A percentile compares a stretch with the other conserved stretches of the same genome.
These are phyloP conservation scores for Fomitopsis pinicola DNA, from an alignment of 1,284 basidiomycete genomes.

Conservation along the genomic window DNA sequence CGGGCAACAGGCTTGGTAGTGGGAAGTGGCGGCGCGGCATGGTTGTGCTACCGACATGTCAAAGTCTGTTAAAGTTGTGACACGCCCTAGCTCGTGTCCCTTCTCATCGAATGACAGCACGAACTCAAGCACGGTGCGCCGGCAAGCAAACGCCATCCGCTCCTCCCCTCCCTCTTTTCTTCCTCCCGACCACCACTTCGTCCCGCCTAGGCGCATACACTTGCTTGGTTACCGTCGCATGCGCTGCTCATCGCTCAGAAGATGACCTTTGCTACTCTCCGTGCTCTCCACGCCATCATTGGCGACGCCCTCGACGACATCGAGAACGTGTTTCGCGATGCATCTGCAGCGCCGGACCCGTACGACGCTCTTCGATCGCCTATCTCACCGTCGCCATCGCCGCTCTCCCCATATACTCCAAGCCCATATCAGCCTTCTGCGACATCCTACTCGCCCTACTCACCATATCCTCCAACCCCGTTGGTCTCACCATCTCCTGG, in stretches of 20 bases:
- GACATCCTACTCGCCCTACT: slow-evolving; percentile 6
- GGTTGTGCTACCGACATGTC: not conserved
- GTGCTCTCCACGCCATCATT: slow-evolving; percentile 60
- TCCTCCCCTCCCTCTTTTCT: not conserved
- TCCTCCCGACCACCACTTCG: not conserved
- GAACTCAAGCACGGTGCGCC: not conserved
- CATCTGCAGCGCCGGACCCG: not conserved
- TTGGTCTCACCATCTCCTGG: not conserved
- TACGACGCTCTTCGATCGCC: not conserved
- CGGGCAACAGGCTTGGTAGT: no score
- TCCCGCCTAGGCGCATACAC: not conserved
- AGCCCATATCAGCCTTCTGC: not conserved
- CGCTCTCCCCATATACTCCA: slow-evolving; percentile 6
- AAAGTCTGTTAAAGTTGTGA: not conserved
- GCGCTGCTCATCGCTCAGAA: not conserved
- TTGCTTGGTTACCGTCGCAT: not conserved
- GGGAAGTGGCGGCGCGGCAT: no score
- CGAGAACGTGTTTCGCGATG: slow-evolving; percentile 48
- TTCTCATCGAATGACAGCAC: not conserved
- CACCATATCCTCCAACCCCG: not conserved
- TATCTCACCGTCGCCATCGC: slow-evolving; percentile 8
- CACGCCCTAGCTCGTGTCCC: not conserved
- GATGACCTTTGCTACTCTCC: slow-evolving; percentile 58
- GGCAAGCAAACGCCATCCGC: not conserved
- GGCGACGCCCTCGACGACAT: slow-evolving; percentile 67